A percentile compares a stretch with the other conserved stretches of the same genome.
These are phyloP conservation scores for Coemansia sp. DNA, from an alignment of 192 early-diverging fungal genomes.

Conservation along the genomic window DNA sequence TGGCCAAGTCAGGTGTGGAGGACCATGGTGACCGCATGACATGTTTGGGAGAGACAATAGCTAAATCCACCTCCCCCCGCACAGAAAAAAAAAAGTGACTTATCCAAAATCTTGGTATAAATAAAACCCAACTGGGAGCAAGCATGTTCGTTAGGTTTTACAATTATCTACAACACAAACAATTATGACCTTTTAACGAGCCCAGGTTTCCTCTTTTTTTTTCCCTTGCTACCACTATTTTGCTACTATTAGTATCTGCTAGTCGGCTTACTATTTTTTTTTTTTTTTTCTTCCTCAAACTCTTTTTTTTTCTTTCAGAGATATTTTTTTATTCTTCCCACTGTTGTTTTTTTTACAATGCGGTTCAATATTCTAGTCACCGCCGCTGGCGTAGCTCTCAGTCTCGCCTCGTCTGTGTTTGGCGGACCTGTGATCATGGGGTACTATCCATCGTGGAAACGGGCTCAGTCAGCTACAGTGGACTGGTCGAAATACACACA, in stretches of 20 bases:
- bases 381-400: slow-evolving; percentile 29
- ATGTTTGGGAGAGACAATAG: neutral
- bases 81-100: neutral
- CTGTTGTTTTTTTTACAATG: slow-evolving; percentile 6
- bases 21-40: neutral
- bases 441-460: slow-evolving; percentile 50
- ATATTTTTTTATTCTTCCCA: neutral
- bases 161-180: neutral
- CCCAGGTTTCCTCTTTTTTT: neutral
- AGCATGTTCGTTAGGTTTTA: neutral
- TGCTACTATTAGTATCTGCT: neutral
- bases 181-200: neutral
- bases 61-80: neutral
- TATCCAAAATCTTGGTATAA: neutral
- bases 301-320: neutral
- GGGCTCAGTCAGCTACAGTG: slow-evolving; percentile 13
- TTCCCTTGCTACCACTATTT: slow-evolving; percentile 5
- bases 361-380: slow-evolving; percentile 33
- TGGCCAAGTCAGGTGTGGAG: neutral
- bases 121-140: neutral
- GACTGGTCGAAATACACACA: slow-evolving; percentile 65
- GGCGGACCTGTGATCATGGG: slow-evolving; percentile 30
- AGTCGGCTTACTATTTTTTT: slow-evolving; percentile 1
- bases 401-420: slow-evolving; percentile 14
- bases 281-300: neutral